Conservation (phyloP, 2,329 filamentous ascomycete species). For the Fusarium brachygibbosum region DNA sequence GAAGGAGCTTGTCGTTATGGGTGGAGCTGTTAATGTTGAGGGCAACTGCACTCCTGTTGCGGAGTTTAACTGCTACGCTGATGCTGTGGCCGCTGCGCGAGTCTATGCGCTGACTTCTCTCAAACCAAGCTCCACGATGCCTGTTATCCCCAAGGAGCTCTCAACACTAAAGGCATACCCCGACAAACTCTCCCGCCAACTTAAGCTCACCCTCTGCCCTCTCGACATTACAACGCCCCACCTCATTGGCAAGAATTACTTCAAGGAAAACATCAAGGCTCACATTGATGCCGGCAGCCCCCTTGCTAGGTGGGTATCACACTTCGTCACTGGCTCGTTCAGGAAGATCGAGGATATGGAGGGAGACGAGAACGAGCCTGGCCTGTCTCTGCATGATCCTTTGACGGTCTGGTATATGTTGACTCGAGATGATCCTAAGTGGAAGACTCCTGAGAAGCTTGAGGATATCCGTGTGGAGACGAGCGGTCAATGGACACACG, state of each 20-base stretch:
- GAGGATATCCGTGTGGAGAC: constrained; percentile 94
- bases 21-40: constrained; percentile 81
- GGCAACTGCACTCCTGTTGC: constrained; percentile 89
- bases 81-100: constrained; percentile 81
- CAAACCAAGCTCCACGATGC: constrained; percentile 83
- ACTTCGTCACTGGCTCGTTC: constrained; percentile 80
- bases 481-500: constrained; percentile 91
- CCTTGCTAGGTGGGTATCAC: constrained; percentile 78
- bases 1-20: constrained; percentile 96
- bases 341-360: constrained; percentile 75
- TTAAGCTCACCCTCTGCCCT: constrained; percentile 79
- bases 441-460: constrained; percentile 68
- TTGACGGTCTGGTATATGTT: constrained; percentile 84
- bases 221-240: constrained; percentile 83
- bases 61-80: constrained; percentile 97
- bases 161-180: constrained; percentile 73
- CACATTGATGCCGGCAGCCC: constrained; percentile 75
- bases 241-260: constrained; percentile 71
- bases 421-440: constrained; percentile 69
- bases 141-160: constrained; percentile 69
- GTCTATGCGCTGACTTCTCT: constrained; percentile 83
- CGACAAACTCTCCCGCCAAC: constrained; percentile 68
- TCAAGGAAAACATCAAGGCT: constrained; percentile 67
- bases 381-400: constrained; percentile 81
- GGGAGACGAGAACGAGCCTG: constrained; percentile 68